phyloP scores from a whole-genome alignment of 805 yeast species.

The Yamadazyma tumulicola region DNA sequence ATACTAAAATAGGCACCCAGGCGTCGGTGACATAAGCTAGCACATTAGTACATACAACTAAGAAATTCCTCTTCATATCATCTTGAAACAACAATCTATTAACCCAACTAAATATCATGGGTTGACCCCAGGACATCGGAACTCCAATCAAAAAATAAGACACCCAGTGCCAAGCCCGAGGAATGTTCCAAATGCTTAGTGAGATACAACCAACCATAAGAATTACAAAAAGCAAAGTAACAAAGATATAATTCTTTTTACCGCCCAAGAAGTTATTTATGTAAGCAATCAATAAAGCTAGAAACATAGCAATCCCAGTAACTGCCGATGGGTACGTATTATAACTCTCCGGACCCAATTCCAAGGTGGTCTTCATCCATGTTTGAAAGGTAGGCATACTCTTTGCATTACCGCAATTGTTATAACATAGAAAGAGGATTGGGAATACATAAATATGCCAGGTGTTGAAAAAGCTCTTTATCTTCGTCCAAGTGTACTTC shows the following conservation, averaged over 20 bases:
- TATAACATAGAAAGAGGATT: slow-evolving; percentile 32
- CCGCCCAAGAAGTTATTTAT: slow-evolving; percentile 32
- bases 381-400: slow-evolving; percentile 36
- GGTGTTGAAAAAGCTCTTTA: slow-evolving; percentile 41
- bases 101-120: slow-evolving; percentile 55
- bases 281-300: slow-evolving; percentile 23
- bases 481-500: slow-evolving; percentile 37
- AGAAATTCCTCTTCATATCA: slow-evolving; percentile 39
- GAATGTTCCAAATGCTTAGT: slow-evolving; percentile 47
- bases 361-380: slow-evolving; percentile 31
- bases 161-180: slow-evolving; percentile 47
- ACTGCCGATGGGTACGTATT: slow-evolving; percentile 30
- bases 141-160: slow-evolving; percentile 46
- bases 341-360: slow-evolving; percentile 25
- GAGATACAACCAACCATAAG: slow-evolving; percentile 41
- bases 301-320: slow-evolving; percentile 23
- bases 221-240: slow-evolving; percentile 34
- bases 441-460: slow-evolving; percentile 51
- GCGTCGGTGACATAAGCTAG: slow-evolving; percentile 39
- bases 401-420: slow-evolving; percentile 29
- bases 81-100: slow-evolving; percentile 43
- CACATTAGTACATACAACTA: slow-evolving; percentile 35
- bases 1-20: slow-evolving; percentile 37
- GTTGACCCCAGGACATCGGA: slow-evolving; percentile 53
- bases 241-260: slow-evolving; percentile 32